A percentile compares a stretch with the other conserved stretches of the same genome.
Conservation (phyloP, 2,329 filamentous ascomycete genomes). For the Aspergillus sp. region DNA sequence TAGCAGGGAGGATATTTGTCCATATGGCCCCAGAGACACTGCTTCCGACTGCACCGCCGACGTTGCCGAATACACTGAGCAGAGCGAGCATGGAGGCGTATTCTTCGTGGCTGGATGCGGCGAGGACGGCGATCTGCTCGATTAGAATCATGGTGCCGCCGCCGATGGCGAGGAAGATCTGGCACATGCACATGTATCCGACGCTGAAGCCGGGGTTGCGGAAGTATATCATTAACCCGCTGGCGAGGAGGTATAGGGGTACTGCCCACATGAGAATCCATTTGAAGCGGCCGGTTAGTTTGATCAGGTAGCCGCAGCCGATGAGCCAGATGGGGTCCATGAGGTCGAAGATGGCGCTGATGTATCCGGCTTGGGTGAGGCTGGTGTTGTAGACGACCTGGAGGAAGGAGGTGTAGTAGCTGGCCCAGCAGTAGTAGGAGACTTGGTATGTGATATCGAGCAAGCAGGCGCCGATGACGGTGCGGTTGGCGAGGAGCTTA, state of each 20-base stretch:
- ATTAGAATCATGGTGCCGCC: constrained; percentile 53
- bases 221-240: constrained; percentile 54
- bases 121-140: constrained; percentile 55
- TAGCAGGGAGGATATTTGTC: constrained; percentile 31
- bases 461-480: constrained; percentile 28
- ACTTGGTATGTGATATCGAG: constrained; percentile 24
- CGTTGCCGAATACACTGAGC: constrained; percentile 34
- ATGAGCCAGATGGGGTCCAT: constrained; percentile 56
- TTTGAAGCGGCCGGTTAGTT: constrained; percentile 52
- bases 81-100: constrained; percentile 52
- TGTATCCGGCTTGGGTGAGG: constrained; percentile 34
- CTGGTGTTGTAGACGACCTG: constrained; percentile 36
- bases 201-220: constrained; percentile 46
- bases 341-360: constrained; percentile 53
- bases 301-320: constrained; percentile 52
- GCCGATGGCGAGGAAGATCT: constrained; percentile 55
- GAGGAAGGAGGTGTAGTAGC: constrained; percentile 37
- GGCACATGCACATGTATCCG: constrained; percentile 55
- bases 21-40: constrained; percentile 35
- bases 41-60: constrained; percentile 35
- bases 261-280: constrained; percentile 49
- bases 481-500: constrained; percentile 42
- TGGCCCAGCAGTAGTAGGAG: constrained; percentile 25
- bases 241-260: constrained; percentile 49
- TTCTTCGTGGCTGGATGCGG: constrained; percentile 52